Percentiles rank a stretch among this genome's conserved stretches.
These are phyloP conservation scores for Vitis labrusca DNA, from an alignment of 164 flowering plant genomes.

Conservation along the genomic window DNA sequence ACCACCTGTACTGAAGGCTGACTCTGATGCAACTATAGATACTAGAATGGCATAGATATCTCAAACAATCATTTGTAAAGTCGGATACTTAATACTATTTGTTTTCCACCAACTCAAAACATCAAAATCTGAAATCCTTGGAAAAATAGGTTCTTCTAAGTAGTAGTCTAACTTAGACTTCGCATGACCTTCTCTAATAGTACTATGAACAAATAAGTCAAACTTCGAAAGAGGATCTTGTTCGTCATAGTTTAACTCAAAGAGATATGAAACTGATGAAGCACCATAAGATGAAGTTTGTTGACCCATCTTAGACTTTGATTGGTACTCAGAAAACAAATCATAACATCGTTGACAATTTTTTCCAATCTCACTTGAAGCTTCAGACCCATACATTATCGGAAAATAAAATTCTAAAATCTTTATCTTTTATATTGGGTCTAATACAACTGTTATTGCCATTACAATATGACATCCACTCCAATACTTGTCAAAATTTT, in stretches of 20 bases:
- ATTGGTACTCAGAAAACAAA: not conserved
- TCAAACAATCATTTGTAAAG: conserved; percentile 1
- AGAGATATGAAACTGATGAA: not conserved
- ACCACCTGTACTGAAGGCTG: conserved; percentile 7
- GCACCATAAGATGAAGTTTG: no score
- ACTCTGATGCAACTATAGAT: no score
- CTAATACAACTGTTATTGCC: not conserved
- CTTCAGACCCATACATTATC: not conserved
- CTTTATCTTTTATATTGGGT: conserved; percentile 6
- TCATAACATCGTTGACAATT: not conserved
- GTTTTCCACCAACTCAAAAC: no score
- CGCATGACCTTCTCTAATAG: not conserved
- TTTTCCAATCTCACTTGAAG: not conserved
- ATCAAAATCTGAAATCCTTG: not conserved
- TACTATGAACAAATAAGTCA: not conserved
- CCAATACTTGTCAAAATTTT: conserved; percentile 3
- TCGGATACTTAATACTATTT: not conserved
- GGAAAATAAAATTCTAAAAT: not conserved
- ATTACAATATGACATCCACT: not conserved
- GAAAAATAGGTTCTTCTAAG: not conserved
- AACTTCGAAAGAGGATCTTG: not conserved
- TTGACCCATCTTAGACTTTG: not conserved
- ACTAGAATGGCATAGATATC: not conserved
- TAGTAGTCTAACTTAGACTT: not conserved
- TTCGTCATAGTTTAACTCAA: no score